Evolutionary conservation across 2,329 filamentous ascomycete genomes (phyloP).

Genomic region (Monilinia fructigena): DNA sequence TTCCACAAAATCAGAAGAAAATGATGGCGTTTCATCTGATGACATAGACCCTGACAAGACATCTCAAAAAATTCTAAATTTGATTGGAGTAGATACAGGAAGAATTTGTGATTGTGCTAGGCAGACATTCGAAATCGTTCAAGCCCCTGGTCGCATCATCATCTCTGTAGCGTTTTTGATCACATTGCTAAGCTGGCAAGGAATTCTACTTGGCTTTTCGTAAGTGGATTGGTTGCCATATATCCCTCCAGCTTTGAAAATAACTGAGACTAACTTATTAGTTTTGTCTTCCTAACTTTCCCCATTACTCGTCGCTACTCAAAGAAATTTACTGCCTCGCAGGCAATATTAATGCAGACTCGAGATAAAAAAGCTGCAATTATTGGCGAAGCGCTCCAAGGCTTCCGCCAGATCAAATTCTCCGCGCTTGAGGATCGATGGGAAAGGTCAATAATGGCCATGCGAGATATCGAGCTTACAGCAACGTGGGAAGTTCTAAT

Average conservation of each 20-base stretch:
- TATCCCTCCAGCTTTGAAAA: neutral
- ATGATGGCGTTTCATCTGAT: slow-evolving; percentile 43
- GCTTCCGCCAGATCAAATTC: slow-evolving; percentile 81
- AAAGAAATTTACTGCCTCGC: slow-evolving; percentile 57
- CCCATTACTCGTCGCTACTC: slow-evolving; percentile 55
- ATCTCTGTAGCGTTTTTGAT: slow-evolving; percentile 65
- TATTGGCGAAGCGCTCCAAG: slow-evolving; percentile 71
- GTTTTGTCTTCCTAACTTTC: slow-evolving; percentile 57
- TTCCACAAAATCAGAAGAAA: slow-evolving; percentile 41
- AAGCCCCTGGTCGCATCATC: slow-evolving; percentile 33
- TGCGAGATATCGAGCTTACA: slow-evolving; percentile 63
- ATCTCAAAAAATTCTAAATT: slow-evolving; percentile 69
- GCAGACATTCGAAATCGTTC: slow-evolving; percentile 50
- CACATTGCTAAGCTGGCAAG: slow-evolving; percentile 66
- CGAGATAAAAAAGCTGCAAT: slow-evolving; percentile 72
- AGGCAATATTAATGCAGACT: slow-evolving; percentile 69
- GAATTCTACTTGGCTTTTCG: slow-evolving; percentile 60
- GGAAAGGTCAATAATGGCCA: slow-evolving; percentile 64
- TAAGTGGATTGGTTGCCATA: neutral
- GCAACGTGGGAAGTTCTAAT: slow-evolving; percentile 54
- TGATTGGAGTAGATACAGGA: slow-evolving; percentile 69
- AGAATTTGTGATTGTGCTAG: slow-evolving; percentile 62
- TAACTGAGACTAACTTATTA: slow-evolving; percentile 53
- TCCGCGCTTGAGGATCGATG: slow-evolving; percentile 73
- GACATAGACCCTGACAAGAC: slow-evolving; percentile 52